Conservation (phyloP, 2,329 filamentous ascomycete species). For the Elsinoe fawcettii region DNA sequence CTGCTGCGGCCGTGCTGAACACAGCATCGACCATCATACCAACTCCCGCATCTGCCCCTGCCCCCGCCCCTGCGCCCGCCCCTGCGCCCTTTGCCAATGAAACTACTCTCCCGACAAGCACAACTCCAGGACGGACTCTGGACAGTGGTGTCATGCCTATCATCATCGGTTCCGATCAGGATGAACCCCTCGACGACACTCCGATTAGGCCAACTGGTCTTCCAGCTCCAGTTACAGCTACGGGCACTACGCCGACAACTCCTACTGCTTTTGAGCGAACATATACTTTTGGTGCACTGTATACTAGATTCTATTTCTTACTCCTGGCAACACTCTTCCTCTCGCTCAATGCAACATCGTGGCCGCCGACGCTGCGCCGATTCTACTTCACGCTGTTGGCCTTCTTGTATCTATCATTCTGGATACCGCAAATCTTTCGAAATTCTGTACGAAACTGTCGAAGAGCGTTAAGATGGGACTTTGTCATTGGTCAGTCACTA, state of each 20-base stretch:
- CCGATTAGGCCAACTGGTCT: slow-evolving; percentile 28
- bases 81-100: too few species aligned
- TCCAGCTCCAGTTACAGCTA: slow-evolving; percentile 24
- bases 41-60: slow-evolving; percentile 18
- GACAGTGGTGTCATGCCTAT: slow-evolving; percentile 47
- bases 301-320: slow-evolving; percentile 54
- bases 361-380: slow-evolving; percentile 45
- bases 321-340: slow-evolving; percentile 52
- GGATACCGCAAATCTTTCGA: slow-evolving; percentile 84
- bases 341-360: slow-evolving; percentile 51
- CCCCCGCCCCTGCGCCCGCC: too few species aligned
- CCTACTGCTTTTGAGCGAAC: slow-evolving; percentile 26
- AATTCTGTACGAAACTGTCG: slow-evolving; percentile 88
- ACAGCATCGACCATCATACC: slow-evolving; percentile 8
- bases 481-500: slow-evolving; percentile 73
- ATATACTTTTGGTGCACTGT: slow-evolving; percentile 47
- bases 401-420: slow-evolving; percentile 78
- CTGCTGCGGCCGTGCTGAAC: slow-evolving; percentile 15
- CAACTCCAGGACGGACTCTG: slow-evolving; percentile 29
- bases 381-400: slow-evolving; percentile 56
- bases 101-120: slow-evolving; percentile 19
- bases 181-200: slow-evolving; percentile 36
- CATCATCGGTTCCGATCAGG: slow-evolving; percentile 54
- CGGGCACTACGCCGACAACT: slow-evolving; percentile 24
- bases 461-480: slow-evolving; percentile 83